Base-by-base conservation (phyloP, 495 filamentous ascomycete genomes). In the Hamigera avellanea region DNA sequence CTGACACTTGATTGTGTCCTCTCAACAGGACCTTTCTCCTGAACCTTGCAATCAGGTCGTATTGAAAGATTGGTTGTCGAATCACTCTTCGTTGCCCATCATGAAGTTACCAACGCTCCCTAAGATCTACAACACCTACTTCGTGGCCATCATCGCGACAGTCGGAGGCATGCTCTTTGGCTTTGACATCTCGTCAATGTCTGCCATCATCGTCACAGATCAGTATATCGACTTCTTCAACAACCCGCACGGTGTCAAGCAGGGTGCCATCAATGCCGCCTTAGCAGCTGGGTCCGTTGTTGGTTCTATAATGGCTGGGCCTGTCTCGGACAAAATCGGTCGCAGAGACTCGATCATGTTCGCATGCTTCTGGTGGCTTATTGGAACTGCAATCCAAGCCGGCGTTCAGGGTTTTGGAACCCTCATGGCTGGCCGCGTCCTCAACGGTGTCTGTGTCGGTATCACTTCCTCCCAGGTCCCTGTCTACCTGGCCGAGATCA, bases 401-500 rank as follows among this genome's bases (percentile, higher is more conserved):
- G 61, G 74, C 15, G 71, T 67, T 12, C 70, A 75, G 28, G 70
- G 72, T 38, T 55, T 72, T 7, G 76, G 71, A 14, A 70, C 75
- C 44, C 60, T 87, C 0, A 76, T 86, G 26, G 79, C 72, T 15
- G 82, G 82, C 4, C 75, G 81, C 13, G 66, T 84, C 9, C 54
- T 86, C 28, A 84, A 81, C 47, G 80, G 83, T 38, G 61, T 86
- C 27, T 73, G 73, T 29, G 80, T 86, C 36, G 81, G 80, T 40
- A 76, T 86, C 41, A 83, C 80, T 1, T 83, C 78, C 1, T 81
- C 80, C 1, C 81, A 85, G 45, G 81, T 84, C 0, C 80, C 77
- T 10, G 81, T 86, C n/a, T 87, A 86, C 54, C 68, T 85, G 2
- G 80, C 80, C 28, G 81, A 87, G 49, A 72, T 85, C 26, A 72